Base-by-base conservation (phyloP, 2,329 filamentous ascomycete species). In the Aspergillus carbonarius region DNA sequence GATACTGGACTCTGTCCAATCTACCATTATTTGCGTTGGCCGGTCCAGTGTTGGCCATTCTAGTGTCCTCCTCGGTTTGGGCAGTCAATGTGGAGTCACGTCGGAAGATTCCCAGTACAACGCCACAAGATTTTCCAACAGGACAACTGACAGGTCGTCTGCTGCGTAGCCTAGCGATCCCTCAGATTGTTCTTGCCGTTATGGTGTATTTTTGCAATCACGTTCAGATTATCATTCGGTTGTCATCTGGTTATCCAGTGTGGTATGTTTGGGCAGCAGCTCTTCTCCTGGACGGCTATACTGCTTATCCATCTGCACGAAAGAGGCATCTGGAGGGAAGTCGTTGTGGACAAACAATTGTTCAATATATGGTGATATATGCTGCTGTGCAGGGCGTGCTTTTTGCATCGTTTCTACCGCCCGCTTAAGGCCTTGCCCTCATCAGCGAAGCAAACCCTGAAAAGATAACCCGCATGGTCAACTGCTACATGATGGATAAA, bases 161-260 rank as follows among this genome's bases (percentile, higher is more conserved):
- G n/a, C 20, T 60, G 48, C 54, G 54, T 17, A 57, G 54, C 4
- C 54, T 60, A 23, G 58, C 58, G 5, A 54, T 44, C 27, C 48
- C 54, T 15, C 58, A 60, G n/a, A 27, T 57, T 12, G 53, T 46
- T 7, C 40, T 60, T 25, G 39, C 58, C 2, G 23, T 57, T 17
- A 35, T 57, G 17, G 39, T 49, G 5, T 44, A 57, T 15, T 17
- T 53, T 15, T 57, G 46, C 15, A 48, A 60, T 15, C 58, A 60
- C n/a, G 58, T 60, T 9, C 58, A 60, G 46, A 54, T 60, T 18
- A 57, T 60, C 49, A 60, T 54, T 4, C 58, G 58, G 32, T 12
- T 60, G 42, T 34, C 58, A 3, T 60, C 58, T 9, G 58, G 58
- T 5, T 60, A 57, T 37, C 58, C 58, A 13, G 25, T 60, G 32